Evolutionary conservation across 768 basidiomycete species (phyloP).

Genomic region (Lentinula aciculospora): DNA sequence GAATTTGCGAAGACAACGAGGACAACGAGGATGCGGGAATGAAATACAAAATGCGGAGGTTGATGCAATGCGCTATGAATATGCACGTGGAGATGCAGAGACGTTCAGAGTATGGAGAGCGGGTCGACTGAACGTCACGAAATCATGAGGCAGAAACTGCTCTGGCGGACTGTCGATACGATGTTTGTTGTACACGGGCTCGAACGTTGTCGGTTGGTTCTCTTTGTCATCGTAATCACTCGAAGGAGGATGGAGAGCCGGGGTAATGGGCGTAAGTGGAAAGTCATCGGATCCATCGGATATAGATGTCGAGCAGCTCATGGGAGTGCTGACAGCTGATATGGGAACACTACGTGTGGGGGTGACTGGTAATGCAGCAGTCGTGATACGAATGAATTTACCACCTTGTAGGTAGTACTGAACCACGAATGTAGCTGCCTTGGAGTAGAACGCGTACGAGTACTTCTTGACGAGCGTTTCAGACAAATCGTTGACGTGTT

Average conservation of each 20-base stretch:
- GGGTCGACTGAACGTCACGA: conserved; percentile 71
- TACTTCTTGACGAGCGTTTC: conserved; percentile 98
- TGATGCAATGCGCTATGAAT: conserved; percentile 43
- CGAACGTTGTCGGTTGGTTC: conserved; percentile 66
- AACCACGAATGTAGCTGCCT: conserved; percentile 88
- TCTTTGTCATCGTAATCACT: conserved; percentile 80
- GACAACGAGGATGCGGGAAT: conserved; percentile 23
- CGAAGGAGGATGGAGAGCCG: conserved; percentile 43
- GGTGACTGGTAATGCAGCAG: conserved; percentile 60
- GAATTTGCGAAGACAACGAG: conserved; percentile 19
- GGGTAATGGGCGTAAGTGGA: conserved; percentile 77
- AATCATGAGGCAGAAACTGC: conserved; percentile 77
- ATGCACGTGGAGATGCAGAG: conserved; percentile 49
- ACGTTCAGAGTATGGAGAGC: conserved; percentile 76
- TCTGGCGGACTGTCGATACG: conserved; percentile 64
- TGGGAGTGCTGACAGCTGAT: conserved; percentile 65
- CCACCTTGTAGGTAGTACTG: conserved; percentile 92
- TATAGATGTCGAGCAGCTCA: conserved; percentile 65
- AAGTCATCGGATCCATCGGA: conserved; percentile 82
- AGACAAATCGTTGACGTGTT: conserved; percentile 88
- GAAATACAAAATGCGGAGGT: conserved; percentile 29
- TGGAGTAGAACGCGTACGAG: conserved; percentile 94
- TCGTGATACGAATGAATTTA: conserved; percentile 51
- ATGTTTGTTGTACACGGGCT: conserved; percentile 69
- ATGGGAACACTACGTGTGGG: conserved; percentile 45